Evolutionary conservation across 2,329 filamentous ascomycete species (phyloP).

Genomic region (Talaromyces funiculosus): DNA sequence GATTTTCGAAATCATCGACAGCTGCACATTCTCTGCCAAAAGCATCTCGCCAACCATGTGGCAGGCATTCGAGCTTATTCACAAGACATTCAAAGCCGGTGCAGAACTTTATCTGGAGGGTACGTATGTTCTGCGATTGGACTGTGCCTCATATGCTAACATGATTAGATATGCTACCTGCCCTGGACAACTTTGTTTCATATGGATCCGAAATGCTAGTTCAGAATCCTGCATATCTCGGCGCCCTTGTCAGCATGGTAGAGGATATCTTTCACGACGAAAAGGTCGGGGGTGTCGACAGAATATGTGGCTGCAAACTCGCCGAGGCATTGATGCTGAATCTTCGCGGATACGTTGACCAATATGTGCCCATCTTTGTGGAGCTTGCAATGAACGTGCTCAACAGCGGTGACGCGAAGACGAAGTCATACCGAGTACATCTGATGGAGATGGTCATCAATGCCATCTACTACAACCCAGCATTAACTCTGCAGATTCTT

Average conservation of each 20-base stretch:
- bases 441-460: conserved; percentile 99
- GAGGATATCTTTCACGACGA: conserved; percentile 88
- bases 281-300: conserved; percentile 87
- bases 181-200: conserved; percentile 94
- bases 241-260: conserved; percentile 89
- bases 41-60: conserved; percentile 95
- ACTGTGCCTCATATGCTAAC: background rate
- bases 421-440: conserved; percentile 92
- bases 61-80: conserved; percentile 95
- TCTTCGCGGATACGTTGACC: conserved; percentile 79
- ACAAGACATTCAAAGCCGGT: conserved; percentile 93
- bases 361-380: conserved; percentile 83
- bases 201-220: conserved; percentile 77
- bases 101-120: conserved; percentile 90
- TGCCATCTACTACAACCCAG: conserved; percentile 92
- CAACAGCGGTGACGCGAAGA: conserved; percentile 65
- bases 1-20: conserved; percentile 98
- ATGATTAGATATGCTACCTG: conserved; percentile 81
- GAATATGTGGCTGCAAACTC: conserved; percentile 95
- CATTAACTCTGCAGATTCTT: conserved; percentile 77
- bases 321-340: conserved; percentile 97
- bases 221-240: conserved; percentile 78
- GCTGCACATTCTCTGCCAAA: conserved; percentile 97
- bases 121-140: conserved; percentile 17
- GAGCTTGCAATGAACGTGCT: conserved; percentile 82